Base-by-base conservation (phyloP, 495 filamentous ascomycete species). In the Trichocladium uniseriatum region DNA sequence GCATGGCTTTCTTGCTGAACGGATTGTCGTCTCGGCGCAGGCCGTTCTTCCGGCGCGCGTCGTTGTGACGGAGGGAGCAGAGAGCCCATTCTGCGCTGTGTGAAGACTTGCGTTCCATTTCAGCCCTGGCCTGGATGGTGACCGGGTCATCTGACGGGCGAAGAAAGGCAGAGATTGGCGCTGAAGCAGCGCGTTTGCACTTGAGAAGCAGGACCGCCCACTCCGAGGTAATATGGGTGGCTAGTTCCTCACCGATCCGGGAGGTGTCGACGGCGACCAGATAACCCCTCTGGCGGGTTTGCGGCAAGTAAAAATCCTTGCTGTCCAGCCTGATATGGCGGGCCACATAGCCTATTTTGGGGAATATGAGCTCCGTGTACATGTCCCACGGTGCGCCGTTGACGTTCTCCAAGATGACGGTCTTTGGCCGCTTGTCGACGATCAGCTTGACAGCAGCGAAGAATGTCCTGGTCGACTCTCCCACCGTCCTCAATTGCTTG, bases 401-500 rank as follows among this genome's bases (percentile, higher is more conserved):
- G 5, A 94, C 82, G 54, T 94, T 94, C 62, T 94, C 88, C 3
- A 90, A 63, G 18, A 94, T 71, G 24, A 90, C 68, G 7, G 89
- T 60, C 5, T 70, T 74, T 0, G 88, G 88, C 0, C 77, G 68
- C 37, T 73, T 69, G 6, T 55, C 64, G 13, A 64, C 60, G 0
- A 77, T 74, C 54, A 87, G 87, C 6, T 57, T 56, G 7, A 86
- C 34, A 36, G 87, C 74, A 0, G 77, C 78, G 28, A 73, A 69
- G 59, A 88, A 88, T 0, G 87, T 94, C 36, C 79, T 69, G 0
- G 74, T 74, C 0, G 87, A 89, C 53, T 89, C 79, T 16, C 88
- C 86, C 9, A 63, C 59, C 0, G 18, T 16, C 70, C 63, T 13
- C 73, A 64, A 6, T 1, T 18, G n/a, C 14, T 19, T 16, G 18